Evolutionary conservation across 192 early-diverging fungal genomes (phyloP).

Genomic region (Nowakowskiella sp.): DNA sequence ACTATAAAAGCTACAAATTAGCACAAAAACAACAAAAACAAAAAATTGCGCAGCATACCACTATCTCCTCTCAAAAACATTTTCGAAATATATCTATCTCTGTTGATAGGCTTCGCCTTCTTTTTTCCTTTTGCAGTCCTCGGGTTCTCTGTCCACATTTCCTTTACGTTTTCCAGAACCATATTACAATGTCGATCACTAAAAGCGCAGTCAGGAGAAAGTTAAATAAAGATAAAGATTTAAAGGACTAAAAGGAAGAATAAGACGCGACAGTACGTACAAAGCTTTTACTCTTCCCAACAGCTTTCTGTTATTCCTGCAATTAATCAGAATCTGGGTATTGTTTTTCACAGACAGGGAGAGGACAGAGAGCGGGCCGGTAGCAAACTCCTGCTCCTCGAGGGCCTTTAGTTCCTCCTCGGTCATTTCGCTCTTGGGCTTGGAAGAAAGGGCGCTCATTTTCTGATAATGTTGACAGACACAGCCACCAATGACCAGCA

Average conservation of each 20-base stretch:
- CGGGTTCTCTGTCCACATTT: conserved; percentile 98
- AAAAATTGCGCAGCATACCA: conserved; percentile 37
- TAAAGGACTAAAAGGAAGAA: background rate
- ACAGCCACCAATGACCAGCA: no score
- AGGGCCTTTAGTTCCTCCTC: conserved; percentile 83
- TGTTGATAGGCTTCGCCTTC: conserved; percentile 93
- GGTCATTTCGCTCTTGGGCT: conserved; percentile 67
- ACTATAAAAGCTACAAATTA: conserved; percentile 6
- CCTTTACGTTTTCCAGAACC: conserved; percentile 99
- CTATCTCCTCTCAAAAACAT: conserved; percentile 98
- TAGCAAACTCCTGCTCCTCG: conserved; percentile 93
- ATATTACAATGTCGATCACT: conserved; percentile 98
- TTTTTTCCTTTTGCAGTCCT: conserved; percentile 82
- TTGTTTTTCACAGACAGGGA: conserved; percentile 88
- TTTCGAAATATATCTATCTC: conserved; percentile 96
- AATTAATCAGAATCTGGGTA: conserved; percentile 92
- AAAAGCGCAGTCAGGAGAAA: background rate
- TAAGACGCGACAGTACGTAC: conserved; percentile 13
- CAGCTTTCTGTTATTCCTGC: conserved; percentile 95
- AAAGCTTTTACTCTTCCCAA: conserved; percentile 97
- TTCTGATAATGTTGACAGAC: no score
- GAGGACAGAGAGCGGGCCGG: conserved; percentile 93
- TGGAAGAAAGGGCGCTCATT: no score
- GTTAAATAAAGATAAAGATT: background rate
- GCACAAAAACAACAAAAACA: conserved; percentile 3